Evolutionary conservation across 2,329 filamentous ascomycete genomes (phyloP), one percentile per base, ranked within the genome.

Genomic region (Xylaria sp.): DNA sequence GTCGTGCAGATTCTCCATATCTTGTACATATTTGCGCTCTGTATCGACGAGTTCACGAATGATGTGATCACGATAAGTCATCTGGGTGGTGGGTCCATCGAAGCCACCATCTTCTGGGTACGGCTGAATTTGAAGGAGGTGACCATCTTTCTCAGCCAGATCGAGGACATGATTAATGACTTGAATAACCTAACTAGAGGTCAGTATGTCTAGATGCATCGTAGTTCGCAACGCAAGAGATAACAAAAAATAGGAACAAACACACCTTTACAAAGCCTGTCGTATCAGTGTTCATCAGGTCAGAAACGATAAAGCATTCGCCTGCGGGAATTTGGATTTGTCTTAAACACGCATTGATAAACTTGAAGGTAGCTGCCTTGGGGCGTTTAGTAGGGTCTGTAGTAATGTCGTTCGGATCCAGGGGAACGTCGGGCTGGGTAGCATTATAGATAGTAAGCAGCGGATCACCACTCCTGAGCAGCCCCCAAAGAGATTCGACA

Each of bases 21-120:
- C 96, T 79, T 98, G 94, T 3, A 98, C 96, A 75, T 99, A 99
- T 81, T 98, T 98, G 71, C 96, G 91, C 81, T 99, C 96, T 1
- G 95, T 98, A 75, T 95, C 93, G 65, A 99, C 92, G 56, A 99
- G 83, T 81, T 99, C 96, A 77, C 92, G 90, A 52, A 99, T 89
- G 70, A 98, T 94, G 79, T 98, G 92, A 76, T 98, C 93, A 73
- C 94, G 85, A 73, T 91, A 90, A 72, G 86, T 90, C 85, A 91
- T 91, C 78, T 93, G 88, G 1, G 89, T 89, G 65, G 90, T 88
- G 57, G 91, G 89, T 7, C 62, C 84, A 28, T 83, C 82, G 33
- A 82, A 79, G 13, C 83, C 79, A 62, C 85, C 85, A 43, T 87
- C 85, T 69, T 89, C 86, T 15, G 86, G 84, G 46, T 88, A 88